These are phyloP conservation scores for Kurtzmaniella quercitrusa DNA, from an alignment of 1,139 yeast species.

Conservation along the genomic window DNA sequence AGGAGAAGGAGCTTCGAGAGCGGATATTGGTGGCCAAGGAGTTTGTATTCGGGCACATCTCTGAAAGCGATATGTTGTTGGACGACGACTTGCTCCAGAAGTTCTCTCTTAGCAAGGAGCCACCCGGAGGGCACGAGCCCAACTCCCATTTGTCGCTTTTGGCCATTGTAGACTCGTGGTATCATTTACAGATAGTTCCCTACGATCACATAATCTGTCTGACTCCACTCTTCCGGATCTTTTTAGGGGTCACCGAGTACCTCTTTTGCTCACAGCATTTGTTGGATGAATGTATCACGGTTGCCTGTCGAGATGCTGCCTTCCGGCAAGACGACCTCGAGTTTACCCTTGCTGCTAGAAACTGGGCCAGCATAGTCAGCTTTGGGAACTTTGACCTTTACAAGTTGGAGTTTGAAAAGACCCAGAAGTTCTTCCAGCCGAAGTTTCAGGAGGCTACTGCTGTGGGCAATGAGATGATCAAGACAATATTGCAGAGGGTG, in stretches of 20 bases:
- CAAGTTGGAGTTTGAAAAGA: conserved; percentile 64
- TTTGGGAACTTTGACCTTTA: conserved; percentile 75
- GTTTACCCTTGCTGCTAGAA: conserved; percentile 74
- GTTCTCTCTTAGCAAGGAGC: conserved; percentile 72
- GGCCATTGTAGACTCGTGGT: conserved; percentile 95
- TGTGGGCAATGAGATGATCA: conserved; percentile 94
- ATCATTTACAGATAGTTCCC: conserved; percentile 76
- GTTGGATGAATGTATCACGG: conserved; percentile 72
- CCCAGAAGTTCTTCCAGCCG: conserved; percentile 77
- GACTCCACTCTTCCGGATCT: conserved; percentile 85
- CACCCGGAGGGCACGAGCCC: conserved; percentile 69
- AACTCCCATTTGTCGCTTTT: conserved; percentile 85
- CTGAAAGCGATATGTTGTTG: conserved; percentile 51
- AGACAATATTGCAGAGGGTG: conserved; percentile 63
- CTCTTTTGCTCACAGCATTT: conserved; percentile 80
- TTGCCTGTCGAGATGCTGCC: conserved; percentile 59
- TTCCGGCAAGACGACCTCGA: conserved; percentile 86
- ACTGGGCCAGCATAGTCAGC: conserved; percentile 81
- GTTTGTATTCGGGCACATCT: conserved; percentile 68
- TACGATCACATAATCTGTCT: conserved; percentile 97
- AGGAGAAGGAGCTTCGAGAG: conserved; percentile 49
- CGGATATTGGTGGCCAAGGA: conserved; percentile 66
- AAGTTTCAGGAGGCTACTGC: conserved; percentile 86
- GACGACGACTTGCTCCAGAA: conserved; percentile 78
- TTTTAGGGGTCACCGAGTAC: conserved; percentile 91